Conservation (phyloP, 2,329 filamentous ascomycete species). For the Phoma sp. region DNA sequence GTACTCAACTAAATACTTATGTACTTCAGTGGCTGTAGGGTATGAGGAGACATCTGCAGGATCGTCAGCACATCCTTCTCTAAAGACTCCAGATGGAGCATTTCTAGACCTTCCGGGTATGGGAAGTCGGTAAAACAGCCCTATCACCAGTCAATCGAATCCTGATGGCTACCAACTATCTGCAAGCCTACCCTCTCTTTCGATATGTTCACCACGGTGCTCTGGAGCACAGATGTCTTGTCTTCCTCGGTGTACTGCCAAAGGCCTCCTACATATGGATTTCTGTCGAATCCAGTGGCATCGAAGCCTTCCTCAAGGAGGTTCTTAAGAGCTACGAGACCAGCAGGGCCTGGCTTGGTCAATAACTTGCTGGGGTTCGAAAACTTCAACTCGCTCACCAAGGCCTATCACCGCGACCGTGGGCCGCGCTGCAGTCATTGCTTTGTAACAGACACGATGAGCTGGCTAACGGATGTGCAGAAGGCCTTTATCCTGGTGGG, state of each 20-base stretch:
- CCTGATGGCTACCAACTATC: not conserved
- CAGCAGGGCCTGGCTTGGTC: not conserved
- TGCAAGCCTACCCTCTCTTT: slow-evolving; percentile 23
- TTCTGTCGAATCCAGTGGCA: slow-evolving; percentile 29
- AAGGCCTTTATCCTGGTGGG: not conserved
- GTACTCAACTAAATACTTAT: slow-evolving; percentile 29
- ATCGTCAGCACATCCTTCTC: not conserved
- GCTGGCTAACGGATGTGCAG: not conserved
- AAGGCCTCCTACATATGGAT: slow-evolving; percentile 28
- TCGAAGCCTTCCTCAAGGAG: slow-evolving; percentile 29
- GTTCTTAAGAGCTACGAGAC: slow-evolving; percentile 16
- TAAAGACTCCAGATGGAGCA: no score
- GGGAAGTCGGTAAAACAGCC: slow-evolving; percentile 34
- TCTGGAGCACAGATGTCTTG: slow-evolving; percentile 29
- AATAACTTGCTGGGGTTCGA: not conserved
- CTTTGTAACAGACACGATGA: no score
- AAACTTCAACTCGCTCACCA: not conserved
- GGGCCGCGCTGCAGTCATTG: not conserved
- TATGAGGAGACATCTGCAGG: slow-evolving; percentile 19
- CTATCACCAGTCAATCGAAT: not conserved
- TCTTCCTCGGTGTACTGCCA: slow-evolving; percentile 31
- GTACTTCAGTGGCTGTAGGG: slow-evolving; percentile 28
- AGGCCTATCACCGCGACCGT: slow-evolving; percentile 7
- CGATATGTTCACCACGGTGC: slow-evolving; percentile 29
- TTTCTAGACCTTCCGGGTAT: slow-evolving; percentile 17